A percentile compares a stretch with the other conserved stretches of the same genome.
Conservation (phyloP, 2,329 filamentous ascomycete species). For the Cytospora mali region DNA sequence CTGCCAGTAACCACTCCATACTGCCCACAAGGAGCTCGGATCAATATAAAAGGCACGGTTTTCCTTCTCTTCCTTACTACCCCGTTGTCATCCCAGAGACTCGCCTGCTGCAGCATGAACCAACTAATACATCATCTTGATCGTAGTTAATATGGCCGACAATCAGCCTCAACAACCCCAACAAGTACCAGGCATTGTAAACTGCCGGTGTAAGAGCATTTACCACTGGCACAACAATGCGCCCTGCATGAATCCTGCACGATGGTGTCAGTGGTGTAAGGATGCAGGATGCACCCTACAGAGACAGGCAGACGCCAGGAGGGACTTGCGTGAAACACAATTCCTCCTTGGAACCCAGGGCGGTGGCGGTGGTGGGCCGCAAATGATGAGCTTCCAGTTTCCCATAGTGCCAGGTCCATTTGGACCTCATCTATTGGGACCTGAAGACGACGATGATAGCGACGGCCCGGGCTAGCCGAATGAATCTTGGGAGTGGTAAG, state of each 20-base stretch:
- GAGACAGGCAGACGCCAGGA: neutral
- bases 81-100: neutral
- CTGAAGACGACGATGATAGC: neutral
- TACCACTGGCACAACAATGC: conserved; percentile 2
- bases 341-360: neutral
- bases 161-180: neutral
- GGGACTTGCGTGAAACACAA: neutral
- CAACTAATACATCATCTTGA: neutral
- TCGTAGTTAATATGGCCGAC: conserved; percentile 10
- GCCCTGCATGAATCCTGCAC: conserved; percentile 4
- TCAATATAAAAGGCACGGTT: neutral
- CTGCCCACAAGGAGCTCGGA: no score
- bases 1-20: no score
- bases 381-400: neutral
- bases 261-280: conserved; percentile 10
- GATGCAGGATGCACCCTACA: conserved; percentile 10
- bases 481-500: neutral
- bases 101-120: neutral
- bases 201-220: conserved; percentile 11
- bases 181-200: neutral
- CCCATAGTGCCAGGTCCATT: neutral
- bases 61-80: neutral
- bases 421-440: neutral
- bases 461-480: neutral
- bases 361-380: neutral